Conservation (phyloP, 176 grass and related monocot species). For the Thalia dealbata region DNA sequence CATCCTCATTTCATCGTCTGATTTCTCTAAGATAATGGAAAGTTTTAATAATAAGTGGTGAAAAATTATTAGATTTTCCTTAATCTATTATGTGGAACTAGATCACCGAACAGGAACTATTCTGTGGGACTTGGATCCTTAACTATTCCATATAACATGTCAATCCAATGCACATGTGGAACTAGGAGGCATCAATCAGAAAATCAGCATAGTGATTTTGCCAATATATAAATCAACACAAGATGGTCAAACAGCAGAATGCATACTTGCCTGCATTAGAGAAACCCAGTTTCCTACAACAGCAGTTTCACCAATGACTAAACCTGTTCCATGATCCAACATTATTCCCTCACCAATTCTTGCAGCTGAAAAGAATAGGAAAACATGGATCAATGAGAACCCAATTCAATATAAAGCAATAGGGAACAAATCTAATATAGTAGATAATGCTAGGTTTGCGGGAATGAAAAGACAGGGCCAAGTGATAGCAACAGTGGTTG, state of each 20-base stretch:
- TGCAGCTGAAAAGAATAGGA: slow-evolving; percentile 43
- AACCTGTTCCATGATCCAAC: slow-evolving; percentile 94
- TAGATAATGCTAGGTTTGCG: neutral
- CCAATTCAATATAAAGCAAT: neutral
- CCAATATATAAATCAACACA: neutral
- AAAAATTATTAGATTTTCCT: neutral
- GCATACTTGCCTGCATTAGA: slow-evolving; percentile 72
- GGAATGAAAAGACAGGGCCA: neutral
- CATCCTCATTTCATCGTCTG: too few species aligned
- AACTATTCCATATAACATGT: neutral
- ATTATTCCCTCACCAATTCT: slow-evolving; percentile 90
- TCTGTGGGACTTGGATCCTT: neutral
- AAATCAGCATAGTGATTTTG: neutral
- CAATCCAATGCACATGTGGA: neutral
- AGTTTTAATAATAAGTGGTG: neutral
- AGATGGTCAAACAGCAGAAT: slow-evolving; percentile 4
- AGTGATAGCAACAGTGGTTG: neutral
- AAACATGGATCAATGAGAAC: slow-evolving; percentile 4
- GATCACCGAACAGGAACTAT: neutral
- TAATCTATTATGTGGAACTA: too few species aligned
- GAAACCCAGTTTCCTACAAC: slow-evolving; percentile 98
- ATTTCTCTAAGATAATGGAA: neutral
- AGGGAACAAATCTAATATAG: neutral
- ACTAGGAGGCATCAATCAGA: neutral
- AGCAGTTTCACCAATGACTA: slow-evolving; percentile 98